These are phyloP conservation scores for Tillandsia leiboldiana DNA, from an alignment of 176 grass and related monocot species.

Conservation along the genomic window DNA sequence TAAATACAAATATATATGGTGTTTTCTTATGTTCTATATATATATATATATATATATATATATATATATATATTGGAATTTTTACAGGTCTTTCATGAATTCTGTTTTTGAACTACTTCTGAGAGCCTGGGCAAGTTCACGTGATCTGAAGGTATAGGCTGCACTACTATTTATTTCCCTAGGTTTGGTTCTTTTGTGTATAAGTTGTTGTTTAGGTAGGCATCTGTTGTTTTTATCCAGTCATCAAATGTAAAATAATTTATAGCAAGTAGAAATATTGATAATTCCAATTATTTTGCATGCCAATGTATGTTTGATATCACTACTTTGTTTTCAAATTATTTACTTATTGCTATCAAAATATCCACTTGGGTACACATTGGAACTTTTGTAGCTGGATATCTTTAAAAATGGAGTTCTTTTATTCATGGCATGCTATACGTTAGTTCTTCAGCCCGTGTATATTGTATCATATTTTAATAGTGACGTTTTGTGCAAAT, in stretches of 20 bases:
- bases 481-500: neutral
- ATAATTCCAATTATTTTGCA: too few species aligned
- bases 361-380: neutral
- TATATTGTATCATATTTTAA: neutral
- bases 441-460: neutral
- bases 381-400: too few species aligned
- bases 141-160: constrained; percentile 64
- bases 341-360: neutral
- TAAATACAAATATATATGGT: too few species aligned
- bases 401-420: neutral
- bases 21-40: too few species aligned
- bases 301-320: too few species aligned
- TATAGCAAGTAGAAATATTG: too few species aligned
- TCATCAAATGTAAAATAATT: constrained; percentile 2
- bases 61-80: too few species aligned
- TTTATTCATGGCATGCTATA: neutral
- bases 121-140: constrained; percentile 24
- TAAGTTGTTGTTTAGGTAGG: neutral
- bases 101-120: too few species aligned
- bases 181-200: neutral
- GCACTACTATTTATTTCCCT: neutral
- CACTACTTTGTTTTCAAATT: neutral
- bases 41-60: too few species aligned
- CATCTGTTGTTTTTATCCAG: constrained; percentile 4
- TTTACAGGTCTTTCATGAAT: too few species aligned